Conservation (phyloP, 768 basidiomycete genomes). For the Tylopilus felleus region DNA sequence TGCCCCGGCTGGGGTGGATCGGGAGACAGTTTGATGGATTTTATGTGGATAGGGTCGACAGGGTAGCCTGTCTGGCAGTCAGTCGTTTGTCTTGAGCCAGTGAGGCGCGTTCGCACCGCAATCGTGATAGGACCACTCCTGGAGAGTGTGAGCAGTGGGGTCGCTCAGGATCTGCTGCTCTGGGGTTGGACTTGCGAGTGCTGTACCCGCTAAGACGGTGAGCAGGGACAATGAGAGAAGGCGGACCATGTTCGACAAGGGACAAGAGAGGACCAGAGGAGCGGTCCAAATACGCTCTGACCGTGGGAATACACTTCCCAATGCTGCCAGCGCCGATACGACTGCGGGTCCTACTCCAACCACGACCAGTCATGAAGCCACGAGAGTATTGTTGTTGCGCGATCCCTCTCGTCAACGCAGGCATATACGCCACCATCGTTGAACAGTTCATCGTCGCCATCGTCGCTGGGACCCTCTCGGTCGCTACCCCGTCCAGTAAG, state of each 20-base stretch:
- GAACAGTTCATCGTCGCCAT: conserved; percentile 74
- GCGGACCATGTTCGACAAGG: conserved; percentile 29
- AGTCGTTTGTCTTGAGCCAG: neutral
- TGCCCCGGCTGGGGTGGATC: conserved; percentile 89
- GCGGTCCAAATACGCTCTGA: conserved; percentile 11
- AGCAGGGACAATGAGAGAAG: conserved; percentile 28
- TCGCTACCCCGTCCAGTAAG: conserved; percentile 81
- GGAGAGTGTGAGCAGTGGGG: conserved; percentile 32
- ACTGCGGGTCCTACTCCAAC: conserved; percentile 1
- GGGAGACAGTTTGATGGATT: conserved; percentile 72
- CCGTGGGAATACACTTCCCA: conserved; percentile 22
- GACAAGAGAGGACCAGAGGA: conserved; percentile 21
- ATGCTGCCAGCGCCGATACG: neutral
- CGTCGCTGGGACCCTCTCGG: conserved; percentile 64
- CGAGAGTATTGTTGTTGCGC: conserved; percentile 93
- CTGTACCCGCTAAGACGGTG: conserved; percentile 23
- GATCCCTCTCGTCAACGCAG: conserved; percentile 85
- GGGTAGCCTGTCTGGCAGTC: conserved; percentile 38
- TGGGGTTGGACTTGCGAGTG: conserved; percentile 19
- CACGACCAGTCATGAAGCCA: conserved; percentile 50
- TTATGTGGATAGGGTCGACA: conserved; percentile 52
- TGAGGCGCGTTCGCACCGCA: conserved; percentile 60
- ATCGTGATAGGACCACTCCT: conserved; percentile 62
- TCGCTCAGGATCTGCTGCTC: conserved; percentile 34
- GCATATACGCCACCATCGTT: conserved; percentile 75